Conservation (phyloP, 352 stramenopile species). For the Globisporangium carolinianum region DNA sequence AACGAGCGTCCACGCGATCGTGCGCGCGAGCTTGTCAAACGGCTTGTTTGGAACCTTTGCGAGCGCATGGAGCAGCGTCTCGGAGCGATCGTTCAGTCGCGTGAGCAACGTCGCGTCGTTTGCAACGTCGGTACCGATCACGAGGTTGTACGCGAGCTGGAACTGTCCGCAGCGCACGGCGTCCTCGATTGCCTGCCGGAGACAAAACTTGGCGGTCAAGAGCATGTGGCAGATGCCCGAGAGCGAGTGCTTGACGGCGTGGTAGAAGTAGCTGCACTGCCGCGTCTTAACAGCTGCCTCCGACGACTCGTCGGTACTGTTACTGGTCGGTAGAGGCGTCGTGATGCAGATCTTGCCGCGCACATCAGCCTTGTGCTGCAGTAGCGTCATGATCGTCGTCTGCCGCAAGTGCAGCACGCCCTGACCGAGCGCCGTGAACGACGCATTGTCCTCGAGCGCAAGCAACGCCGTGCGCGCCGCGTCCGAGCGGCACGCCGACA, state of each 20-base stretch:
- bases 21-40: constrained; percentile 48
- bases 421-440: constrained; percentile 48
- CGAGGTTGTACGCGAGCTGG: constrained; percentile 61
- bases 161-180: constrained; percentile 61
- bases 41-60: constrained; percentile 36
- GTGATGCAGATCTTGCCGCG: constrained; percentile 38
- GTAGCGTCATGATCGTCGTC: constrained; percentile 67
- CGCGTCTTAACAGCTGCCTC: constrained; percentile 13
- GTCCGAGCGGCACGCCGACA: constrained; percentile 21
- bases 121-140: constrained; percentile 45
- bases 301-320: neutral
- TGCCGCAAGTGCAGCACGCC: constrained; percentile 57
- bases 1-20: constrained; percentile 61
- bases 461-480: constrained; percentile 24
- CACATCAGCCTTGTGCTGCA: constrained; percentile 56
- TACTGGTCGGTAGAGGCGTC: constrained; percentile 1
- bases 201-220: constrained; percentile 61
- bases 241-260: constrained; percentile 59
- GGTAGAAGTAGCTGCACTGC: constrained; percentile 64
- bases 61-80: constrained; percentile 60
- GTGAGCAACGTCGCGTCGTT: constrained; percentile 30
- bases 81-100: constrained; percentile 29
- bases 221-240: constrained; percentile 78
- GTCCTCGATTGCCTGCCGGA: constrained; percentile 70
- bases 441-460: constrained; percentile 27